Conservation (phyloP, 495 filamentous ascomycete genomes). For the Darksidea phi region DNA sequence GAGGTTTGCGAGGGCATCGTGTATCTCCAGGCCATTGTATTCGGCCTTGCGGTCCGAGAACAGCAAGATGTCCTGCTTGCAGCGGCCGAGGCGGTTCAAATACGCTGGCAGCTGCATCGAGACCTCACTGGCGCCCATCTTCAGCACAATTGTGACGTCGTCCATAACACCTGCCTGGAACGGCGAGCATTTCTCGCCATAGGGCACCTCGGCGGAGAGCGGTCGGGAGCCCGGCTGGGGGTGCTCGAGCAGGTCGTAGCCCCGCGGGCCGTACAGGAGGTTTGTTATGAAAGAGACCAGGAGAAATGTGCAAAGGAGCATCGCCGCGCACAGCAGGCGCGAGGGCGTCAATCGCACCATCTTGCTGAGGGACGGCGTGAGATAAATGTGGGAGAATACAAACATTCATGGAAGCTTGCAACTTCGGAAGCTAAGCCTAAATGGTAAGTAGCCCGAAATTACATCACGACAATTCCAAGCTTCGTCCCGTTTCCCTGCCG, state of each 20-base stretch:
- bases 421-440: no score
- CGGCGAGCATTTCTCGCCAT: constrained; percentile 26
- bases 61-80: constrained; percentile 54
- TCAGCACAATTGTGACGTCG: constrained; percentile 48
- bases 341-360: constrained; percentile 25
- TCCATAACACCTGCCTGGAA: constrained; percentile 21
- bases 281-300: constrained; percentile 3
- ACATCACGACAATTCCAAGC: no score
- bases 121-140: constrained; percentile 58
- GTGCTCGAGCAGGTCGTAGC: constrained; percentile 15
- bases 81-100: constrained; percentile 53
- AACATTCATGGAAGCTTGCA: no score
- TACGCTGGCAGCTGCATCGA: constrained; percentile 55
- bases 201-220: constrained; percentile 5
- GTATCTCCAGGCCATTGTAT: constrained; percentile 49
- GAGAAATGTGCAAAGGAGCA: neutral
- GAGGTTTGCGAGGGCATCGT: constrained; percentile 55
- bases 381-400: neutral
- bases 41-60: constrained; percentile 59
- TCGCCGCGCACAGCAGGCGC: constrained; percentile 20
- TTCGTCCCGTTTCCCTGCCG: no score
- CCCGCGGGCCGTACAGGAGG: constrained; percentile 11
- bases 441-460: no score
- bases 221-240: constrained; percentile 4
- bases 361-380: neutral